phyloP scores from a whole-genome alignment of 2,329 filamentous ascomycete species.

The Tolypocladium album region DNA sequence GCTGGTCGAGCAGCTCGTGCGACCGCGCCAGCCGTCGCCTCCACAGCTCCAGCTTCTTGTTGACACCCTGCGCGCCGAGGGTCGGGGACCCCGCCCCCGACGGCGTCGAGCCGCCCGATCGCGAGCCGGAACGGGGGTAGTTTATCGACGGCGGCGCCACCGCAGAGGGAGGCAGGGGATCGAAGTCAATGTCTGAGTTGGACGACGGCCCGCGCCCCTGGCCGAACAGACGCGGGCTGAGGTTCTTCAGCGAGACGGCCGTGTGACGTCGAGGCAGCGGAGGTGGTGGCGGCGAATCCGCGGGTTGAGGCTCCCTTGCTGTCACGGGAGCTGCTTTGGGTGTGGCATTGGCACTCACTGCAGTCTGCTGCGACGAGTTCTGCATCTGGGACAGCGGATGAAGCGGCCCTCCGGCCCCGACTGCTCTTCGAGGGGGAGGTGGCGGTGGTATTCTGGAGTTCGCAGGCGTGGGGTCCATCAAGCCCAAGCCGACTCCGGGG shows the following conservation, averaged over 20 bases:
- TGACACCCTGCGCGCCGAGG: constrained; percentile 27
- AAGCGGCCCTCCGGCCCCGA: constrained; percentile 11
- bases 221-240: constrained; percentile 18
- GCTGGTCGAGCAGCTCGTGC: constrained; percentile 47
- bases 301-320: background rate
- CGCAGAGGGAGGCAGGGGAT: constrained; percentile 24
- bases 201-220: constrained; percentile 19
- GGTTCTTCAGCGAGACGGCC: constrained; percentile 23
- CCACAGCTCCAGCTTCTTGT: constrained; percentile 67
- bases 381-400: constrained; percentile 31
- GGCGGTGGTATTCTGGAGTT: constrained; percentile 15
- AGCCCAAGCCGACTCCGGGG: background rate
- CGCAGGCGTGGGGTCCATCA: background rate
- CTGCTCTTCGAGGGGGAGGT: constrained; percentile 23
- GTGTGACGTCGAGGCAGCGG: constrained; percentile 36
- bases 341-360: constrained; percentile 9
- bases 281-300: constrained; percentile 25
- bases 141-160: constrained; percentile 8
- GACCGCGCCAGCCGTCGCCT: constrained; percentile 55
- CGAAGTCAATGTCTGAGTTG: constrained; percentile 31
- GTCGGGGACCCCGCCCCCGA: constrained; percentile 18
- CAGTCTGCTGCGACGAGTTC: constrained; percentile 24
- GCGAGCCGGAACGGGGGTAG: constrained; percentile 15
- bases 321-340: constrained; percentile 1
- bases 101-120: constrained; percentile 20